Percentiles rank a stretch among this genome's conserved stretches.
These are phyloP conservation scores for Adansonia grandidieri DNA, from an alignment of 441 rosid genomes.

Conservation along the genomic window DNA sequence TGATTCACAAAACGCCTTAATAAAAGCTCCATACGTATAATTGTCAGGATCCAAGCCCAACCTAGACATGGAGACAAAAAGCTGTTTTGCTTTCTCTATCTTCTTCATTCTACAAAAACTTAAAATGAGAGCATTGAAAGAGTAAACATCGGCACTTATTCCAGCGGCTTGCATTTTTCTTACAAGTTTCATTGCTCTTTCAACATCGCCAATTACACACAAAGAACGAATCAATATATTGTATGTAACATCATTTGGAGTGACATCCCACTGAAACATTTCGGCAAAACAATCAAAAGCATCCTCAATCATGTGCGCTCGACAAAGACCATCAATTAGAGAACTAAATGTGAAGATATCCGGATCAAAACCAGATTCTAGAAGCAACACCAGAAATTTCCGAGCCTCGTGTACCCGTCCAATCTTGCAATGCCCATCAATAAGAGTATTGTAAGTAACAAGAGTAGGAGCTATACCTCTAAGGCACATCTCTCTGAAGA, in stretches of 20 bases:
- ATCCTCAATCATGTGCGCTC: constrained; percentile 57
- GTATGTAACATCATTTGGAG: constrained; percentile 69
- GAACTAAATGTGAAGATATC: constrained; percentile 78
- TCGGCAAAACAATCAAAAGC: constrained; percentile 81
- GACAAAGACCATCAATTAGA: constrained; percentile 77
- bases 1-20: constrained; percentile 54
- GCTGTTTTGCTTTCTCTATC: constrained; percentile 59
- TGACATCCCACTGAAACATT: constrained; percentile 77
- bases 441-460: constrained; percentile 79
- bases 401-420: constrained; percentile 52
- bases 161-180: constrained; percentile 64
- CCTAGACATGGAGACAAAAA: constrained; percentile 51
- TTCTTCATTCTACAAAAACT: constrained; percentile 60
- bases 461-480: constrained; percentile 68
- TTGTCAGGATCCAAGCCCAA: constrained; percentile 68
- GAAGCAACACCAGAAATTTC: constrained; percentile 52
- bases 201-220: constrained; percentile 55
- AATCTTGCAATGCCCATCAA: constrained; percentile 55
- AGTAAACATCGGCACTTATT: constrained; percentile 56
- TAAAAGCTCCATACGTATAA: constrained; percentile 55
- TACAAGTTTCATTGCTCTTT: constrained; percentile 53
- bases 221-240: constrained; percentile 63
- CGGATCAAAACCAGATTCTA: constrained; percentile 62
- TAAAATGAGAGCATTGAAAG: constrained; percentile 68
- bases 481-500: constrained; percentile 56